These are phyloP conservation scores for Cystobasidium ongulense DNA, from an alignment of 768 basidiomycete genomes.

Conservation along the genomic window DNA sequence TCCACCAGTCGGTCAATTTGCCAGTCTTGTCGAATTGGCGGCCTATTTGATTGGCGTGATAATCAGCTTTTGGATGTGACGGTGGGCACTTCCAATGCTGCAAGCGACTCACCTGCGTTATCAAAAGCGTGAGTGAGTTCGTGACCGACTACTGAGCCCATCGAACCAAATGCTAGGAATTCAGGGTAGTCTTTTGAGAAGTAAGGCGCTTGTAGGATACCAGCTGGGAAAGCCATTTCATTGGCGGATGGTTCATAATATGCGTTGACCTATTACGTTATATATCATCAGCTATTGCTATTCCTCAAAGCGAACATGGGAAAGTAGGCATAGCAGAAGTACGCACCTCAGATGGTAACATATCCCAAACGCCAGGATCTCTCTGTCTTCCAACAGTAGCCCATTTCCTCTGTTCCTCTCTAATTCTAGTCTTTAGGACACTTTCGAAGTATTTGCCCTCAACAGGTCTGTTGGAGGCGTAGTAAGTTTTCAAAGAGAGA, in stretches of 20 bases:
- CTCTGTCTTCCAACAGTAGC: slow-evolving; percentile 61
- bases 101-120: slow-evolving; percentile 42
- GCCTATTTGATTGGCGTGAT: slow-evolving; percentile 50
- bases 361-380: slow-evolving; percentile 71
- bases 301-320: too few species aligned
- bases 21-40: slow-evolving; percentile 84
- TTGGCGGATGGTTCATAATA: slow-evolving; percentile 81
- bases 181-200: slow-evolving; percentile 58
- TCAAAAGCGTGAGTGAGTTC: slow-evolving; percentile 57
- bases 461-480: slow-evolving; percentile 55
- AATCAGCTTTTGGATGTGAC: background rate
- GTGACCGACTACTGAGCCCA: slow-evolving; percentile 85
- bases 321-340: background rate
- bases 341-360: slow-evolving; percentile 61
- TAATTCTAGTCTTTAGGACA: slow-evolving; percentile 58
- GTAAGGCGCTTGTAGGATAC: slow-evolving; percentile 65
- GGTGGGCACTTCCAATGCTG: too few species aligned
- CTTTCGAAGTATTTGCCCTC: slow-evolving; percentile 74
- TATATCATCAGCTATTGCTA: too few species aligned
- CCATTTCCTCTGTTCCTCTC: slow-evolving; percentile 64
- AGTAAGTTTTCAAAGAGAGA: slow-evolving; percentile 64
- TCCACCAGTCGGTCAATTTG: slow-evolving; percentile 86
- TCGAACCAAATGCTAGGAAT: slow-evolving; percentile 83
- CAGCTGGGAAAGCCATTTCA: slow-evolving; percentile 95
- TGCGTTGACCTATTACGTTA: slow-evolving; percentile 57